These are phyloP conservation scores for Neoscytalidium dimidiatum DNA, from an alignment of 2,329 filamentous ascomycete species.

Conservation along the genomic window DNA sequence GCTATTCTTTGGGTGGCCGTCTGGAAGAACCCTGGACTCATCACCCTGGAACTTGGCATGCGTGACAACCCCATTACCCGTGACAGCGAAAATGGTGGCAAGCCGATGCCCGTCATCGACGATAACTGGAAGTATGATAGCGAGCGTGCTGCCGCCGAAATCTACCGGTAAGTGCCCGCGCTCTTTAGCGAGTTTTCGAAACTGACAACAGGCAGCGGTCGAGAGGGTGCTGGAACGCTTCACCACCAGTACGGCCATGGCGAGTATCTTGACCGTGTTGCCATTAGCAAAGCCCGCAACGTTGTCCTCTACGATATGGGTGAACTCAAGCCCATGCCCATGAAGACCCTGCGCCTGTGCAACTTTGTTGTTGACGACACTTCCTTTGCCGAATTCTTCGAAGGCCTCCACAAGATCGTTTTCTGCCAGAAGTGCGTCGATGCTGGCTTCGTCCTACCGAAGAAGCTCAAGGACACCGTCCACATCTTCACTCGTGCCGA, in stretches of 20 bases:
- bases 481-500: background rate
- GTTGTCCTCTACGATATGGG: slow-evolving; percentile 26
- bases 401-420: background rate
- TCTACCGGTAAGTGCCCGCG: background rate
- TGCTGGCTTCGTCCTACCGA: slow-evolving; percentile 13
- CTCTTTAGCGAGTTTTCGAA: background rate
- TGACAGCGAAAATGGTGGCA: slow-evolving; percentile 25
- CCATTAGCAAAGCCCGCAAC: slow-evolving; percentile 35
- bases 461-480: background rate
- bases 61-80: slow-evolving; percentile 29
- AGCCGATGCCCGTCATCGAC: slow-evolving; percentile 26
- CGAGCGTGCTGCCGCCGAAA: slow-evolving; percentile 22
- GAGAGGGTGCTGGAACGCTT: slow-evolving; percentile 32
- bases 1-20: slow-evolving; percentile 34
- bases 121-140: slow-evolving; percentile 25
- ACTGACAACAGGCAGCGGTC: slow-evolving; percentile 24
- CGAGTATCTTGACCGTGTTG: slow-evolving; percentile 36
- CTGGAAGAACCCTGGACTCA: slow-evolving; percentile 31
- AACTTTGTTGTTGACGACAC: slow-evolving; percentile 37
- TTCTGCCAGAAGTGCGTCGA: slow-evolving; percentile 12
- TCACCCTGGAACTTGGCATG: slow-evolving; percentile 33
- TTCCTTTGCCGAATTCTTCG: slow-evolving; percentile 26
- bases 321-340: slow-evolving; percentile 4
- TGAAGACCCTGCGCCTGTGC: slow-evolving; percentile 32
- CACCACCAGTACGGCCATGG: slow-evolving; percentile 32